Percentiles rank a stretch among this genome's conserved stretches.
These are phyloP conservation scores for Thalassiosira livingstoniorum DNA, from an alignment of 352 stramenopile species.

Conservation along the genomic window DNA sequence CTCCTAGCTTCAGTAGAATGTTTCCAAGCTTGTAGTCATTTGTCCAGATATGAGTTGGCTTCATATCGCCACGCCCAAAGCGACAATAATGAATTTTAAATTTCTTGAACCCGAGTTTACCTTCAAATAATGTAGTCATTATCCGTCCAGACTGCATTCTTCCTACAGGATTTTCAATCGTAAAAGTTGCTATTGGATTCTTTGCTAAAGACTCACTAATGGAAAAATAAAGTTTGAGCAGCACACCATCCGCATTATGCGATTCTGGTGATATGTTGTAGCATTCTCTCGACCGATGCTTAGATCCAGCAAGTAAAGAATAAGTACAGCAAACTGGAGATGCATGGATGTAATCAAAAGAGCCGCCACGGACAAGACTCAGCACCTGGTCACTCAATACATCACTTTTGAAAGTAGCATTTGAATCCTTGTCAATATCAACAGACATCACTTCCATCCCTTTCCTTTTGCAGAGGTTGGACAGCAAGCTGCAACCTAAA, in stretches of 20 bases:
- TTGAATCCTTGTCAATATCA: slow-evolving; percentile 47
- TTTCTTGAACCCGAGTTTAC: slow-evolving; percentile 17
- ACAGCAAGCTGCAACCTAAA: slow-evolving; percentile 51
- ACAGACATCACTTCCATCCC: slow-evolving; percentile 46
- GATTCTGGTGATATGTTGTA: slow-evolving; percentile 40
- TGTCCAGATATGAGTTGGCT: slow-evolving; percentile 54
- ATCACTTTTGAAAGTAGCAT: slow-evolving; percentile 52
- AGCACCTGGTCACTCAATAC: slow-evolving; percentile 44
- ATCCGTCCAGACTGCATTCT: not conserved
- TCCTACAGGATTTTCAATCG: slow-evolving; percentile 48
- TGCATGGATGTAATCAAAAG: slow-evolving; percentile 65
- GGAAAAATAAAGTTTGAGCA: slow-evolving; percentile 34
- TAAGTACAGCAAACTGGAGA: slow-evolving; percentile 60
- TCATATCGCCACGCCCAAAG: slow-evolving; percentile 49
- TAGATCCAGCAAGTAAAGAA: slow-evolving; percentile 39
- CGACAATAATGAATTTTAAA: slow-evolving; percentile 52
- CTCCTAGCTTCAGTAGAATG: slow-evolving; percentile 40
- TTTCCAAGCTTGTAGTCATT: slow-evolving; percentile 43
- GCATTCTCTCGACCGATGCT: slow-evolving; percentile 43
- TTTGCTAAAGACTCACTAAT: slow-evolving; percentile 18
- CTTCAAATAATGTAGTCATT: slow-evolving; percentile 31
- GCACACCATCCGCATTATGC: slow-evolving; percentile 38
- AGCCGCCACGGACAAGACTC: slow-evolving; percentile 3
- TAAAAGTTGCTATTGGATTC: slow-evolving; percentile 40
- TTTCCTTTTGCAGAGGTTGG: slow-evolving; percentile 42